Conservation (phyloP, 306 rosid species). For the Parietaria judaica region DNA sequence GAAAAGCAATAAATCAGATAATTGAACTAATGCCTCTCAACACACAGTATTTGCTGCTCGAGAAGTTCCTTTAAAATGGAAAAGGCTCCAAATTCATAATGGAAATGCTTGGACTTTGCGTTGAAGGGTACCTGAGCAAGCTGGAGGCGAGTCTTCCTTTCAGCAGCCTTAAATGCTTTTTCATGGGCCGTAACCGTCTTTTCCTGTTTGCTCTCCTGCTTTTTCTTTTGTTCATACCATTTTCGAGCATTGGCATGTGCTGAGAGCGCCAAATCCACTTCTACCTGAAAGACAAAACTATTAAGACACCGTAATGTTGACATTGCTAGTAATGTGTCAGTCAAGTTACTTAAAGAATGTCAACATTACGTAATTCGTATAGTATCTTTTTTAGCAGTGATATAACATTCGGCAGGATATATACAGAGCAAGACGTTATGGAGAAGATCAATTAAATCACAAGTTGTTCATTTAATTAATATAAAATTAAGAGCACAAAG, state of each 20-base stretch:
- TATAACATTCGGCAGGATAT: not conserved
- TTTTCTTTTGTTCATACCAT: slow-evolving; percentile 94
- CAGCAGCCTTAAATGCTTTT: slow-evolving; percentile 96
- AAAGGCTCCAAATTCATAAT: not conserved
- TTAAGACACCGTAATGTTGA: not conserved
- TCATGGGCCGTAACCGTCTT: slow-evolving; percentile 90
- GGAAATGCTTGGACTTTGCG: too few species aligned
- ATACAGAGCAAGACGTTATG: not conserved
- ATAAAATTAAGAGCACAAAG: not conserved
- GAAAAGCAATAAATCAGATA: not conserved
- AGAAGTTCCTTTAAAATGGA: not conserved
- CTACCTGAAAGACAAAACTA: slow-evolving; percentile 47
- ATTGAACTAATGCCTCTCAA: not conserved
- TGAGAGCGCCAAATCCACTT: slow-evolving; percentile 85
- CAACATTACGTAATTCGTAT: not conserved
- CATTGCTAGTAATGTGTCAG: not conserved
- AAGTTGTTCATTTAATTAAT: not conserved
- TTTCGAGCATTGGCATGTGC: slow-evolving; percentile 95
- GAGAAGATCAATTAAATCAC: not conserved
- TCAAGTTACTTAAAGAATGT: too few species aligned
- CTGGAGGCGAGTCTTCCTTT: slow-evolving; percentile 90
- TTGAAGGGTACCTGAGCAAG: slow-evolving; percentile 55
- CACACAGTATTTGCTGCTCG: not conserved
- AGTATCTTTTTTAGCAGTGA: not conserved
- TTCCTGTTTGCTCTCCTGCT: slow-evolving; percentile 90